phyloP scores from a whole-genome alignment of 345 rosid genomes.

The Anastatica hierochuntica region DNA sequence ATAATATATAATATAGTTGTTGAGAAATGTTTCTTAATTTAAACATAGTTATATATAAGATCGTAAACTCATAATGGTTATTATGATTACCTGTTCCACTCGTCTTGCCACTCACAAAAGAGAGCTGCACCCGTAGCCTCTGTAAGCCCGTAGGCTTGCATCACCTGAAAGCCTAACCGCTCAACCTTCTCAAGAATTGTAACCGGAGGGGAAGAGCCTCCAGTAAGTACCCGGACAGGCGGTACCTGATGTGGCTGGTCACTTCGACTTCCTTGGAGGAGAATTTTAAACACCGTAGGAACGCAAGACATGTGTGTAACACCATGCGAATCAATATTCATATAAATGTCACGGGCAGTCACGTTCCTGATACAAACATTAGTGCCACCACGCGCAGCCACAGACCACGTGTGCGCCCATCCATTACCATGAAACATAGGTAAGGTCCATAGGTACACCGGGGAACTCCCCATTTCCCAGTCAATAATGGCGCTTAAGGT shows the following conservation, averaged over 20 bases:
- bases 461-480: constrained; percentile 33
- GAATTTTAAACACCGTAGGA: constrained; percentile 48
- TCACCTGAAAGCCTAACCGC: constrained; percentile 47
- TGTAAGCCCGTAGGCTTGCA: constrained; percentile 69
- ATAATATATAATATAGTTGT: no score
- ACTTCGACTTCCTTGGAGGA: constrained; percentile 28
- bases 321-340: constrained; percentile 34
- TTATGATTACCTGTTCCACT: constrained; percentile 54
- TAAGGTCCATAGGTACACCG: constrained; percentile 75
- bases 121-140: constrained; percentile 66
- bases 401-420: constrained; percentile 69
- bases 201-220: constrained; percentile 72
- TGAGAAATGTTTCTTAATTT: neutral
- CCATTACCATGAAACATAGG: constrained; percentile 93
- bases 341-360: constrained; percentile 39
- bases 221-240: constrained; percentile 48
- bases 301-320: constrained; percentile 81
- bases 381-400: constrained; percentile 80
- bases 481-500: constrained; percentile 40
- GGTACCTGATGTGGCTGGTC: constrained; percentile 17
- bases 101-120: constrained; percentile 63
- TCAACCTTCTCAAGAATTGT: constrained; percentile 41
- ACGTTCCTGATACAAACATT: constrained; percentile 57
- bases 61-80: no score
- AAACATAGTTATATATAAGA: no score